These are phyloP conservation scores for Quercus ilex DNA, from an alignment of 306 rosid species.

Conservation along the genomic window DNA sequence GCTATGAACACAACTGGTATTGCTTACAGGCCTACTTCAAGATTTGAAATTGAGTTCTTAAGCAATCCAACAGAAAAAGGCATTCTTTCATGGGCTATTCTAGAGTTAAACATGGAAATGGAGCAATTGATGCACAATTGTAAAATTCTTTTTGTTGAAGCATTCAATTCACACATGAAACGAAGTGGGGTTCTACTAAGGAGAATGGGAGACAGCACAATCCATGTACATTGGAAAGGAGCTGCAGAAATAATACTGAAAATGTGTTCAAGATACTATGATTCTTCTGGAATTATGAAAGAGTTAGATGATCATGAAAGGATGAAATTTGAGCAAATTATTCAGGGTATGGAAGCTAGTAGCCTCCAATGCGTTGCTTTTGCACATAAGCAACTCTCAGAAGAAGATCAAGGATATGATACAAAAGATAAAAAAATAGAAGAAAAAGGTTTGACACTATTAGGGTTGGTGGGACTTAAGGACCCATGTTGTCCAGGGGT, in stretches of 20 bases:
- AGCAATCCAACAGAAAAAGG: slow-evolving; percentile 38
- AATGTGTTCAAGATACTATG: slow-evolving; percentile 34
- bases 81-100: slow-evolving; percentile 34
- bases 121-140: background rate
- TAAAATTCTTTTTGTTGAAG: slow-evolving; percentile 17
- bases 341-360: slow-evolving; percentile 38
- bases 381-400: slow-evolving; percentile 26
- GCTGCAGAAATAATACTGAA: slow-evolving; percentile 29
- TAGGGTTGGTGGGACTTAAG: slow-evolving; percentile 28
- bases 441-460: slow-evolving; percentile 19
- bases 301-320: slow-evolving; percentile 15
- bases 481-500: slow-evolving; percentile 29
- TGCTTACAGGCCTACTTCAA: slow-evolving; percentile 11
- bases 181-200: slow-evolving; percentile 27
- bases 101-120: slow-evolving; percentile 24
- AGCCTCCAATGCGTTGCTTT: slow-evolving; percentile 37
- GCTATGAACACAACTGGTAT: slow-evolving; percentile 29
- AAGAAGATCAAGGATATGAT: background rate
- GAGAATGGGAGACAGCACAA: slow-evolving; percentile 11
- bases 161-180: slow-evolving; percentile 34
- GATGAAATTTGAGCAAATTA: slow-evolving; percentile 17
- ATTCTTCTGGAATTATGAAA: slow-evolving; percentile 12
- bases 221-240: slow-evolving; percentile 35
- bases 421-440: background rate
- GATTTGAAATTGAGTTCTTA: slow-evolving; percentile 18